Evolutionary conservation across 2,329 filamentous ascomycete species (phyloP), one percentile per base, ranked within the genome.

Genomic region (Blastomyces emzantsi): DNA sequence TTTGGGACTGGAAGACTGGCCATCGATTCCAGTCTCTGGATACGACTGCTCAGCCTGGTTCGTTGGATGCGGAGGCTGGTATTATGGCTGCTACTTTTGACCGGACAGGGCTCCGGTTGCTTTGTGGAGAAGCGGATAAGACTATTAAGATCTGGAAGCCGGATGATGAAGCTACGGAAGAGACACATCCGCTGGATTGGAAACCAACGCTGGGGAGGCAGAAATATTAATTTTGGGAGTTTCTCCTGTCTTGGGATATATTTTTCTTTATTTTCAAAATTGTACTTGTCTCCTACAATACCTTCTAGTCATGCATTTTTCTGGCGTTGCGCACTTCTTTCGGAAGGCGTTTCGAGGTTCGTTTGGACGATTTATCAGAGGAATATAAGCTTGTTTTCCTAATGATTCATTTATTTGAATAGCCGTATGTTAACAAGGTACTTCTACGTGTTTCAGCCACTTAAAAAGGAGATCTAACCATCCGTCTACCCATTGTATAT

Each of bases 1-100:
- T 99, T 81, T 99, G 92, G 90, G 95, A 99, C 75, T 99, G 94
- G 94, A 97, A 97, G 79, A 90, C 92, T 0, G 94, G 95, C 0
- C 86, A 99, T 74, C 84, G 89, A 58, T 99, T 94, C 79, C 94
- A 99, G 77, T 85, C 86, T 9, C 83, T 93, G 15, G 92, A 99
- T 69, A 96, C 90, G 3, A 90, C 90, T 8, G 94, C 94, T 0
- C 94, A 99, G 75, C 94, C 94, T 0, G 94, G 94, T 60, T 95
- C 90, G 22, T 80, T 99, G 30, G 92, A 97, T 71, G 94, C 94
- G 6, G 94, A 99, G 77, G 88, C 91, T 6, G 95, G 95, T 62
- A 86, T 99, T 69, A 96, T 99, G 88, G 90, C 89, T 73, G 92
- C 90, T 17, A 96, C 88, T 0, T 99, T 96, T 73, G 94, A 99